Evolutionary conservation across 2,329 filamentous ascomycete genomes (phyloP), one percentile per base, ranked within the genome.

Genomic region (Colletotrichum orchidophilum): DNA sequence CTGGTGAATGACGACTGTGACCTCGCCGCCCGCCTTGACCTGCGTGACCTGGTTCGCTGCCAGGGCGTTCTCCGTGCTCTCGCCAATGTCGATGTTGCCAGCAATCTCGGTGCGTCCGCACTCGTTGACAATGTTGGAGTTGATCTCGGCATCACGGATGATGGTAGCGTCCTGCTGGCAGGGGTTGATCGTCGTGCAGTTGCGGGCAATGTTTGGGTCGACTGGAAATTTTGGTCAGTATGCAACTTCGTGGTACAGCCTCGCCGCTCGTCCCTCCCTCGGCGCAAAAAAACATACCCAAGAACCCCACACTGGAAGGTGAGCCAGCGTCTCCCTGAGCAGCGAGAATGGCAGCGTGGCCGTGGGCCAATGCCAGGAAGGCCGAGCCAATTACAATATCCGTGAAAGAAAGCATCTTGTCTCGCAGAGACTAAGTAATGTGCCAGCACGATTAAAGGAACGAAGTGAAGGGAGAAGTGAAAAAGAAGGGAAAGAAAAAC

Each of bases 121-220:
- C 69, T 87, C 84, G 74, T 88, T 89, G 59, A 88, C 88, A 8
- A 86, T 77, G 75, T 88, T 88, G 63, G 82, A 80, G 7, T 74
- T 72, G 75, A 88, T 86, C 81, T 89, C 84, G 18, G 85, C 85
- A 69, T 90, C 87, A 63, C 86, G 85, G 79, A 92, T 92, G 76
- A 91, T 85, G 63, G 89, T 91, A 12, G 89, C 84, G 69, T 92
- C 90, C 73, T 89, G 87, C 76, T 92, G 90, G 83, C 91, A 92
- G 24, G 90, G 90, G 78, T 85, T 89, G 81, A 91, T 90, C 66
- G 83, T 82, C 18, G 88, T 91, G 79, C 90, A 91, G 78, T 91
- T 90, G 73, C 90, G 86, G 31, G 90, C 87, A 74, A 90, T 84
- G 67, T 80, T 80, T 50, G 84, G 79, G 74, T 88, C 85, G 71